Evolutionary conservation across 768 basidiomycete species (phyloP).

Genomic region (Pisolithus sp.): DNA sequence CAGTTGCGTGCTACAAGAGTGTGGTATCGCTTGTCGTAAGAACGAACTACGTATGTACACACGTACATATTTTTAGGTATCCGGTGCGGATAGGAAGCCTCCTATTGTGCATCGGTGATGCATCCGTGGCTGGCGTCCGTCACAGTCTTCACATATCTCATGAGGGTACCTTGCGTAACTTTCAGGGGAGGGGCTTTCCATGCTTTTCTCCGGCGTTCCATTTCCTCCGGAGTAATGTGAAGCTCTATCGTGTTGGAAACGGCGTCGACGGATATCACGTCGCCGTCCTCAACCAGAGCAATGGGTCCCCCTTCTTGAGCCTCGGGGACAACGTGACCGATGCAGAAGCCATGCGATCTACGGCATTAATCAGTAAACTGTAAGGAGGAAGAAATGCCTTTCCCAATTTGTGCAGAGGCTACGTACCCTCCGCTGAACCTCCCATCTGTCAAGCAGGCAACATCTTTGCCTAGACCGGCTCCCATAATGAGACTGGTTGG

Average conservation of each 20-base stretch:
- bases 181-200: constrained; percentile 89
- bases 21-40: not conserved
- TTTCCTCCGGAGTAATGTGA: constrained; percentile 70
- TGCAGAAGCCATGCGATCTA: constrained; percentile 94
- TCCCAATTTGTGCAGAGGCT: constrained; percentile 10
- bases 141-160: constrained; percentile 85
- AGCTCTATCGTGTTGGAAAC: constrained; percentile 79
- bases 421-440: constrained; percentile 96
- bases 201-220: constrained; percentile 57
- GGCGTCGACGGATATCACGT: constrained; percentile 83
- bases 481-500: constrained; percentile 98
- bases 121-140: constrained; percentile 91
- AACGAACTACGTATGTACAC: constrained; percentile 8
- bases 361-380: constrained; percentile 5
- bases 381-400: constrained; percentile 5
- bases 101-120: constrained; percentile 72
- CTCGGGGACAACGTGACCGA: constrained; percentile 96
- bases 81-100: not conserved
- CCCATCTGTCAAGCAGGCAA: constrained; percentile 95
- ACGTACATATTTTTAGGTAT: not conserved
- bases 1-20: not conserved
- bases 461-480: constrained; percentile 91
- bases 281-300: constrained; percentile 83
- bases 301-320: constrained; percentile 93
- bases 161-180: constrained; percentile 73